A percentile compares a stretch with the other conserved stretches of the same genome.
These are phyloP conservation scores for Euphorbia corollata DNA, from an alignment of 441 rosid species.

Conservation along the genomic window DNA sequence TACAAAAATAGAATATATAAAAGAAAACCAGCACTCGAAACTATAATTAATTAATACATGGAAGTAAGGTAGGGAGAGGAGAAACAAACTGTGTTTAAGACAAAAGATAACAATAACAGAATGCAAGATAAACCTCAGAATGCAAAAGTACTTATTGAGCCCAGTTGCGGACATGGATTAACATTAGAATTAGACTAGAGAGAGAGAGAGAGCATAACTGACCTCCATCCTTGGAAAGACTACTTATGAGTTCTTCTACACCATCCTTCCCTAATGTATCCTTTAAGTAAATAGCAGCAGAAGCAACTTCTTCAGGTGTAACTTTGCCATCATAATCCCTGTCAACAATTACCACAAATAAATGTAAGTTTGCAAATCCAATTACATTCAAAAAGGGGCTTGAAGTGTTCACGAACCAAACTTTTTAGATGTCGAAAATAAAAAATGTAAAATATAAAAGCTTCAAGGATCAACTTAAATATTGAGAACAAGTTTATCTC, in stretches of 20 bases:
- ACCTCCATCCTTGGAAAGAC: slow-evolving; percentile 77
- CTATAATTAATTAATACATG: not conserved
- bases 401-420: not conserved
- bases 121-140: not conserved
- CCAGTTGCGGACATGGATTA: not conserved
- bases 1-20: too few relatives aligned
- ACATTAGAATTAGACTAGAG: not conserved
- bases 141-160: not conserved
- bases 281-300: slow-evolving; percentile 74
- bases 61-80: not conserved
- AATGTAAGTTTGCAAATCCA: not conserved
- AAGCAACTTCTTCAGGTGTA: slow-evolving; percentile 77
- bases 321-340: slow-evolving; percentile 90
- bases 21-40: not conserved
- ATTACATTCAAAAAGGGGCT: not conserved
- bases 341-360: slow-evolving; percentile 15
- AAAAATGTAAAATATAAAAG: not conserved
- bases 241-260: slow-evolving; percentile 65
- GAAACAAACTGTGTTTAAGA: not conserved
- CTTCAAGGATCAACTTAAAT: slow-evolving; percentile 1
- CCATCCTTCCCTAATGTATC: slow-evolving; percentile 70
- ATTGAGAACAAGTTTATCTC: not conserved
- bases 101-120: not conserved
- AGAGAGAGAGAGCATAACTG: slow-evolving; percentile 9
- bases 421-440: not conserved